phyloP scores from a whole-genome alignment of 768 basidiomycete genomes.

The Leccinum imitatum region DNA sequence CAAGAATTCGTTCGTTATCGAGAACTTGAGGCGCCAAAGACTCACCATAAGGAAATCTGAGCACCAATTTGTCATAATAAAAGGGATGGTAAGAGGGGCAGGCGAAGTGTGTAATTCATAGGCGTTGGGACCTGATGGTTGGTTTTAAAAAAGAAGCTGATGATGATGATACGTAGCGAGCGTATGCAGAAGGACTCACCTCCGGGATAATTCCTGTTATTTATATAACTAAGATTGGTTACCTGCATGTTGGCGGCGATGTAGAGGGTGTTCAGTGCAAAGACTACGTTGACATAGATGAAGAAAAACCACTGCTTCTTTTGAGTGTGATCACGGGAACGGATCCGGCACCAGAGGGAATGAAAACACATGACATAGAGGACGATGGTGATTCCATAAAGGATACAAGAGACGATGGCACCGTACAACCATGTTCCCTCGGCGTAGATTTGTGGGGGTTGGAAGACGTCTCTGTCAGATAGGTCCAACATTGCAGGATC shows the following conservation, averaged over 20 bases:
- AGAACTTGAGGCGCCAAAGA: neutral
- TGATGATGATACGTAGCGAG: neutral
- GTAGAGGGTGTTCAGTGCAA: conserved; percentile 30
- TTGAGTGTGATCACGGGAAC: conserved; percentile 1
- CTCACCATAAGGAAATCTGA: conserved; percentile 32
- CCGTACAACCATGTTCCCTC: conserved; percentile 34
- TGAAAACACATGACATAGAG: conserved; percentile 28
- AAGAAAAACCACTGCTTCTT: conserved; percentile 30
- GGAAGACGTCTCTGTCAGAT: conserved; percentile 6
- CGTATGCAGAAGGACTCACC: conserved; percentile 14
- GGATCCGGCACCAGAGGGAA: conserved; percentile 29
- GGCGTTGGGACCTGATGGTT: conserved; percentile 22
- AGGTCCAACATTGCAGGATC: conserved; percentile 15
- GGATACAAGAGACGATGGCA: conserved; percentile 26
- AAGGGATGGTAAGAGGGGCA: conserved; percentile 26
- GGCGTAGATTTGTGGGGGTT: conserved; percentile 14
- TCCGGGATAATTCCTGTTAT: conserved; percentile 33
- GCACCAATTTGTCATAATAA: conserved; percentile 33
- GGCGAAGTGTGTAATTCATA: conserved; percentile 28
- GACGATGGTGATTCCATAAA: conserved; percentile 31
- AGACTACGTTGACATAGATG: conserved; percentile 31
- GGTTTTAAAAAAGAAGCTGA: neutral
- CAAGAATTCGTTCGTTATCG: neutral
- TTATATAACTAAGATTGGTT: conserved; percentile 31
- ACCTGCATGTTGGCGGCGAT: conserved; percentile 21